These are phyloP conservation scores for Zea luxurians DNA, from an alignment of 176 grass and related monocot species.

Conservation along the genomic window DNA sequence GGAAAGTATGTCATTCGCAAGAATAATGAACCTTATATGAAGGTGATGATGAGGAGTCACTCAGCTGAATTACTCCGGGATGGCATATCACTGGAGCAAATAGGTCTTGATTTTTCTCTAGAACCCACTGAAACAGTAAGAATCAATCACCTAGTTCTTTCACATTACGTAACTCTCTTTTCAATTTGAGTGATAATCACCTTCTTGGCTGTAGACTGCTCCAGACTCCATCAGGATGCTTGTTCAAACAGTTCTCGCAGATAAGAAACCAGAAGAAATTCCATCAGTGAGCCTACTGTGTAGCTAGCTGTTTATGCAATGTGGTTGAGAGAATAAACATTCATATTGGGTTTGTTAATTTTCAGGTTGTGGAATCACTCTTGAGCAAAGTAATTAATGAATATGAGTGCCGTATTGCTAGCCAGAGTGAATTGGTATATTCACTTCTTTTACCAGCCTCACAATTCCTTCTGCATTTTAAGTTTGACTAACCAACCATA, in stretches of 20 bases:
- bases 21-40: conserved; percentile 79
- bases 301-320: conserved; percentile 24
- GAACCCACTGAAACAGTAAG: conserved; percentile 70
- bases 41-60: conserved; percentile 60
- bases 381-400: conserved; percentile 77
- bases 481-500: conserved; percentile 1
- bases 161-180: neutral
- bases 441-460: conserved; percentile 7
- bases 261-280: conserved; percentile 90
- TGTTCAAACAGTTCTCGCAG: conserved; percentile 66
- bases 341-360: conserved; percentile 19
- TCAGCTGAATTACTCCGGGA: conserved; percentile 61
- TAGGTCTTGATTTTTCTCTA: conserved; percentile 54
- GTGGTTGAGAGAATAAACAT: conserved; percentile 16
- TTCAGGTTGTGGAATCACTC: conserved; percentile 81
- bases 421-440: conserved; percentile 63
- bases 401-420: conserved; percentile 62
- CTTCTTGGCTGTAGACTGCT: conserved; percentile 50
- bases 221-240: conserved; percentile 69
- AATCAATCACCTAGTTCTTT: conserved; percentile 27
- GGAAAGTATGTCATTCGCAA: conserved; percentile 61
- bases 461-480: conserved; percentile 5
- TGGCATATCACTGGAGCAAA: conserved; percentile 52
- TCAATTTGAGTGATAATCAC: conserved; percentile 26
- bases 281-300: conserved; percentile 54